Base-by-base conservation (phyloP, 371 early-diverging fungal genomes). In the Conidiobolus incongruus region DNA sequence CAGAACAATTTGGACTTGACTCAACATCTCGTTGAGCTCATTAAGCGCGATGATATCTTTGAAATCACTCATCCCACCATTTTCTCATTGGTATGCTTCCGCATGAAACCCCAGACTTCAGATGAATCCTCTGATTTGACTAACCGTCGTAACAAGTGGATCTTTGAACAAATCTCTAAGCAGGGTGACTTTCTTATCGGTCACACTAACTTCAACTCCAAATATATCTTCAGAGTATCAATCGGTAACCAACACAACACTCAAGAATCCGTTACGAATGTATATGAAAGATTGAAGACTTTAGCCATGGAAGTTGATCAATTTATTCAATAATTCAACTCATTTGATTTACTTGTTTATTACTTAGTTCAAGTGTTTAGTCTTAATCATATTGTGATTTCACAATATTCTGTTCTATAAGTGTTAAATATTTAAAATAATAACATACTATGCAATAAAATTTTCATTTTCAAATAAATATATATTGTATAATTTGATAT, bases 1-100 rank as follows among this genome's bases (percentile, higher is more conserved):
- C 61, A 63, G 24, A 43, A 55, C 30, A 53, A 58, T 37, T 58
- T 68, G 21, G 35, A 33, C 8, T 58, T 55, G 30, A 53, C 62
- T 6, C 49, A 60, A 32, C 43, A 46, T 47, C 38, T 70, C 10
- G 54, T 52, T 26, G 35, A 41, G 16, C 49, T 53, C 40, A 44
- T 70, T 3, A 8, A 40, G 2, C 46, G 28, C 0, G 58, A 62
- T 38, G 54, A 54, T 12, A 50, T 62, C n/a, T 69, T 63, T 47
- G 49, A 54, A 22, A 48, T 71, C 12, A 38, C 59, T 19, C 47
- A 52, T 0, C 59, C 56, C 0, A 52, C 52, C 8, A 50, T 50
- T 4, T 68, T 68, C 52, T 53, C 59, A 0, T 55, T 70, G 16
- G 54, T 67, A 4, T 54, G 55, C 2, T 59, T 70, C 46, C 51